Conservation (phyloP, 139 green algal genomes). For the Gonium pectorale region DNA sequence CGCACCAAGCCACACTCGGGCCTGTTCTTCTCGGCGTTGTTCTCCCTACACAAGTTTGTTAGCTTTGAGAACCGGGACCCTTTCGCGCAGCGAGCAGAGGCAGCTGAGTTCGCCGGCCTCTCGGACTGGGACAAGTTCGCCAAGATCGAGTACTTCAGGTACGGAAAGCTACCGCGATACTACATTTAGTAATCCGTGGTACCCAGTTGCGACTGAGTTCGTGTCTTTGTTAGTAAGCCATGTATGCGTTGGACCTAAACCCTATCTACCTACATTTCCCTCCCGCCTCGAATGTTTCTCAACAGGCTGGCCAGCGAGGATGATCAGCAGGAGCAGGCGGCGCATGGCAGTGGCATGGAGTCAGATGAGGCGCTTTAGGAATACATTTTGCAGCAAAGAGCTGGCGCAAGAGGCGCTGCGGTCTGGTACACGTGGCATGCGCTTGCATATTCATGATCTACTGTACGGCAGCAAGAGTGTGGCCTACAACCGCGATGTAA, state of each 20-base stretch:
- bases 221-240: no score
- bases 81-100: constrained; percentile 66
- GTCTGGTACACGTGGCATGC: no score
- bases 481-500: no score
- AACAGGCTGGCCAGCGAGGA: constrained; percentile 62
- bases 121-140: constrained; percentile 87
- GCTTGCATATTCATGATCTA: no score
- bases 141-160: constrained; percentile 73
- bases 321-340: constrained; percentile 50
- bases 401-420: no score
- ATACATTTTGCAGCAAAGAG: no score
- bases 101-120: constrained; percentile 68
- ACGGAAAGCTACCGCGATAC: no score
- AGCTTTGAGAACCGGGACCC: constrained; percentile 91
- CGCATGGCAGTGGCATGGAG: constrained; percentile 44
- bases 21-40: constrained; percentile 98
- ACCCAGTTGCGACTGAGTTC: no score
- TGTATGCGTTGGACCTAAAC: no score
- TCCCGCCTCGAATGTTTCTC: no score
- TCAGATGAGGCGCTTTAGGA: constrained; percentile 10
- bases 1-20: constrained; percentile 75
- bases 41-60: constrained; percentile 99
- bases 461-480: no score
- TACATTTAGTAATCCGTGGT: no score
- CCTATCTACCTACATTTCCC: neutral